These are phyloP conservation scores for Cladochytrium tenue DNA, from an alignment of 371 early-diverging fungal genomes.

Conservation along the genomic window DNA sequence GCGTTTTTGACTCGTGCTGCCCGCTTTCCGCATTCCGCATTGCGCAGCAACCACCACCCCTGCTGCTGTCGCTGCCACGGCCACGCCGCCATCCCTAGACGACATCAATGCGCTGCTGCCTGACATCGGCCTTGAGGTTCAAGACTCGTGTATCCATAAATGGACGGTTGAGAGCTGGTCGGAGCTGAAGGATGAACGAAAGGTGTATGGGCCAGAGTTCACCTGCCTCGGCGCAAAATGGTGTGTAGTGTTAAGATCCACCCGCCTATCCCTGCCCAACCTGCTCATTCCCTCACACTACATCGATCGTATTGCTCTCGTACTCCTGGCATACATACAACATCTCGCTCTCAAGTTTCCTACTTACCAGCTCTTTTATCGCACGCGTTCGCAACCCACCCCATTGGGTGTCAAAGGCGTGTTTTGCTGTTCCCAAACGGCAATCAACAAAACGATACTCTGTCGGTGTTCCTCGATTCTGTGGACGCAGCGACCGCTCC, in stretches of 20 bases:
- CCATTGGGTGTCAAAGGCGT: slow-evolving; percentile 55
- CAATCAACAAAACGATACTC: slow-evolving; percentile 68
- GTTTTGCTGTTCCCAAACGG: slow-evolving; percentile 89
- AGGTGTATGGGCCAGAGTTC: slow-evolving; percentile 36
- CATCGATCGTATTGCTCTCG: too few species aligned
- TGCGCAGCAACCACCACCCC: too few species aligned
- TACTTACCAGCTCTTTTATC: neutral
- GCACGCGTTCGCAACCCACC: neutral
- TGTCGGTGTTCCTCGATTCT: slow-evolving; percentile 84
- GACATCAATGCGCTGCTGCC: slow-evolving; percentile 17
- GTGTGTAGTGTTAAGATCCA: slow-evolving; percentile 23
- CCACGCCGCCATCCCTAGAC: too few species aligned
- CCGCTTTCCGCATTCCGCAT: too few species aligned
- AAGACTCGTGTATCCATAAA: slow-evolving; percentile 29
- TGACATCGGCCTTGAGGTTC: slow-evolving; percentile 38
- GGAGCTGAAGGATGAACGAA: slow-evolving; percentile 28
- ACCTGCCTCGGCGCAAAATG: slow-evolving; percentile 33
- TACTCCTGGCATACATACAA: too few species aligned
- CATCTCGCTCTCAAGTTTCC: too few species aligned
- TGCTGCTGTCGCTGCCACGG: too few species aligned
- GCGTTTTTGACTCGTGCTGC: too few species aligned
- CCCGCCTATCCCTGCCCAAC: neutral
- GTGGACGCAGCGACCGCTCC: slow-evolving; percentile 57
- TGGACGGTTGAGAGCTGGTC: slow-evolving; percentile 51
- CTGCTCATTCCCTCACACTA: neutral